A percentile compares a stretch with the other conserved stretches of the same genome.
phyloP scores from a whole-genome alignment of 2,329 filamentous ascomycete species.

The Emergomyces orientalis region DNA sequence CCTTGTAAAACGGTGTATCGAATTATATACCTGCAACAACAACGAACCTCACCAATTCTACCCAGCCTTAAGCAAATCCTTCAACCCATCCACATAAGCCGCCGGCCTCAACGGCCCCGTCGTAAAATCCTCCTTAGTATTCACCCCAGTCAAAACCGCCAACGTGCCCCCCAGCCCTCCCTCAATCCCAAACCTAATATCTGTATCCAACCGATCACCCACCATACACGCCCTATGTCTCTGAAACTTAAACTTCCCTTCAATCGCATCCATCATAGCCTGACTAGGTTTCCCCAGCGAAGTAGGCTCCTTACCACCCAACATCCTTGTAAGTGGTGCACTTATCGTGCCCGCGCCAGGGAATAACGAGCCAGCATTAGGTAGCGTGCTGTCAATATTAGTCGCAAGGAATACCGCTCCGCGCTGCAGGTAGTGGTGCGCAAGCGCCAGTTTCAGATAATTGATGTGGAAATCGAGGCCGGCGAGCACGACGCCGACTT shows the following conservation, averaged over 20 bases:
- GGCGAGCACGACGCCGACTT: conserved; percentile 80
- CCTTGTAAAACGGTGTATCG: no score
- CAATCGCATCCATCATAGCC: conserved; percentile 98
- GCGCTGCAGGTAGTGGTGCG: conserved; percentile 70
- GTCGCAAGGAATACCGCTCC: conserved; percentile 86
- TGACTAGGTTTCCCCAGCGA: conserved; percentile 90
- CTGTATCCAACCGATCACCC: conserved; percentile 85
- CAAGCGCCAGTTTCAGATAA: conserved; percentile 81
- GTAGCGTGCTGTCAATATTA: conserved; percentile 84
- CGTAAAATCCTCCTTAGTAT: conserved; percentile 71
- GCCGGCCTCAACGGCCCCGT: conserved; percentile 63
- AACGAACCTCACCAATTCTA: neutral
- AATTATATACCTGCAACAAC: neutral
- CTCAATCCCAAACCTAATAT: conserved; percentile 91
- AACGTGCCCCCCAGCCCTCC: conserved; percentile 84
- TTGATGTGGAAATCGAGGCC: conserved; percentile 93
- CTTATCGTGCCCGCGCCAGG: conserved; percentile 81
- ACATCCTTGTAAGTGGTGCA: conserved; percentile 66
- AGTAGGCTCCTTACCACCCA: conserved; percentile 55
- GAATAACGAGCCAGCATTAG: conserved; percentile 72
- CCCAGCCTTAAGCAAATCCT: conserved; percentile 52
- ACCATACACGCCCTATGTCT: conserved; percentile 85
- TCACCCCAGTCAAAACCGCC: conserved; percentile 83
- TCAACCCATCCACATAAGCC: conserved; percentile 76
- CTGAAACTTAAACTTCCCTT: conserved; percentile 89